Conservation (phyloP, 2,329 filamentous ascomycete genomes). For the Diaporthe ilicicola region DNA sequence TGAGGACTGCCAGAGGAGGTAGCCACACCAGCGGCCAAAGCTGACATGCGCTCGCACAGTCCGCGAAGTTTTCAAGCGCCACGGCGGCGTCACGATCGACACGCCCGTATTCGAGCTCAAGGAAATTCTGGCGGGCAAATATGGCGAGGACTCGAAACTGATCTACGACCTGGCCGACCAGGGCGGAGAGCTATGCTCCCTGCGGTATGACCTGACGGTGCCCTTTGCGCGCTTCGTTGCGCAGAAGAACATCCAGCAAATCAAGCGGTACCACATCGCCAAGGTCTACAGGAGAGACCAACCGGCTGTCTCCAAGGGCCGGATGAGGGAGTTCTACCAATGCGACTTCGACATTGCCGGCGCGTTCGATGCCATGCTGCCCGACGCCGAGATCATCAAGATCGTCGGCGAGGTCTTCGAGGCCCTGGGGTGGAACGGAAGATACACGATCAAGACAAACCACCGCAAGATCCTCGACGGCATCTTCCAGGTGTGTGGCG, state of each 20-base stretch:
- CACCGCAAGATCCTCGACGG: conserved; percentile 94
- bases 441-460: conserved; percentile 85
- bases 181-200: conserved; percentile 82
- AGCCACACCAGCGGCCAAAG: not conserved
- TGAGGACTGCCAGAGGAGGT: not conserved
- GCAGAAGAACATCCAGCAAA: conserved; percentile 82
- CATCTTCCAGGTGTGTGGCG: conserved; percentile 89
- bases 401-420: conserved; percentile 89
- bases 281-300: conserved; percentile 80
- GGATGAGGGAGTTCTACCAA: conserved; percentile 97
- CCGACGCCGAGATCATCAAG: conserved; percentile 87
- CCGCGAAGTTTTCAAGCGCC: conserved; percentile 81
- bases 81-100: conserved; percentile 82
- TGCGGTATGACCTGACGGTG: conserved; percentile 88
- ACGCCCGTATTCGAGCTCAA: conserved; percentile 87
- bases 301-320: conserved; percentile 86
- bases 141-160: conserved; percentile 91
- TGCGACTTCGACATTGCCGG: conserved; percentile 97
- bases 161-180: conserved; percentile 92
- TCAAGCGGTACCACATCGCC: conserved; percentile 95
- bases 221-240: conserved; percentile 92
- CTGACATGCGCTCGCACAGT: conserved; percentile 57
- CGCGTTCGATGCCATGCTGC: conserved; percentile 87
- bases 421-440: conserved; percentile 73
- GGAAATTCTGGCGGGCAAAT: conserved; percentile 88